Base-by-base conservation (phyloP, 495 filamentous ascomycete species). In the Aspergillus olivimuriae region DNA sequence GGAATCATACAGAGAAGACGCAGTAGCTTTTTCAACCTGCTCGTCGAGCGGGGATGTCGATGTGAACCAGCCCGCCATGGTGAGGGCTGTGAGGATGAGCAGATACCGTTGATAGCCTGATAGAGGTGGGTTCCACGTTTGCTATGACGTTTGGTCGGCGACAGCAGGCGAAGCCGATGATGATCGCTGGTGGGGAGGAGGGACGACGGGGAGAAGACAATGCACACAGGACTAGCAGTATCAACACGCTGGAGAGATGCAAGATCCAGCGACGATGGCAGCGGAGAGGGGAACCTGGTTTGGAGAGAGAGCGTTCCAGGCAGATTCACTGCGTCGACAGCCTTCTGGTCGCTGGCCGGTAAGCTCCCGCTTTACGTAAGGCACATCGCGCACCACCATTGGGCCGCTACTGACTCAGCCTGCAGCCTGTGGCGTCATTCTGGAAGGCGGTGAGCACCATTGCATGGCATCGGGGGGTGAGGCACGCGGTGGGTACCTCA, bases 1-100 rank as follows among this genome's bases (percentile, higher is more conserved):
- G 20, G 16, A 22, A 34, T 62, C 64, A 34, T 82, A 94, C 86
- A 98, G 76, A 56, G 89, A 95, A 49, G 89, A 95, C 24, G 83
- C 81, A 12, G 92, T 98, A 33, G 92, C 92, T 63, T 83, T 84
- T 60, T 95, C 92, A 52, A 98, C 84, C 72, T 97, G 92, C 62
- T 94, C 88, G 63, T 98, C 94, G 61, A 98, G 78, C 58, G 88
- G 87, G 35, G 80, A 86, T 58, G 83, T 83, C 39, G 85, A 87
- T 32, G 83, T 86, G 72, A 92, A 95, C 87, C 92, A 96, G 57
- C 89, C 80, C 49, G 85, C 76, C 87, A 95, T 94, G 71, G 73
- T 84, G 51, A 58, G 24, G 42, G 50, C 38, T 17, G 35, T 31
- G 30, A 39, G 28, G 43, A 24, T 24, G 23, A 32, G 31, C 26